phyloP scores from a whole-genome alignment of 2,329 filamentous ascomycete species.

The Claviceps digitariae region DNA sequence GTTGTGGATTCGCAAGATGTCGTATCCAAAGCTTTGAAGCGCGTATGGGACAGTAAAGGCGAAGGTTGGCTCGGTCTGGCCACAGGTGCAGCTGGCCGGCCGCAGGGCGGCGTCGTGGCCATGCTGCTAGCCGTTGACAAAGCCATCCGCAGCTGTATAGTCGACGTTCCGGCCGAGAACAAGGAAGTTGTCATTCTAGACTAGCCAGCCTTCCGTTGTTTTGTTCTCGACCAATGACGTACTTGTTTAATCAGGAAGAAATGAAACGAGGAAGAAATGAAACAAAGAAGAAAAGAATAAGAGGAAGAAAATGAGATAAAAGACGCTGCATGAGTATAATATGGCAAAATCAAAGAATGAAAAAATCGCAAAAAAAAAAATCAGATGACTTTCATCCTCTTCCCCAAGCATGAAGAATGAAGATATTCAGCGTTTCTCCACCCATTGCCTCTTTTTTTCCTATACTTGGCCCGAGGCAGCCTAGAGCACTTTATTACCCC shows the following conservation, averaged over 20 bases:
- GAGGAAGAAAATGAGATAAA: too few relatives aligned
- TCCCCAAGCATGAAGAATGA: not conserved
- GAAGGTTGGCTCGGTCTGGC: constrained; percentile 34
- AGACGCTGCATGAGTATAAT: not conserved
- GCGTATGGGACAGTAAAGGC: constrained; percentile 32
- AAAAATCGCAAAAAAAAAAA: not conserved
- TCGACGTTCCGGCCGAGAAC: not conserved
- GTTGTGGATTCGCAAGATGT: constrained; percentile 15
- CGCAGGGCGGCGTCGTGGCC: constrained; percentile 27
- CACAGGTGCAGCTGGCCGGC: constrained; percentile 31
- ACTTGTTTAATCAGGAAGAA: not conserved
- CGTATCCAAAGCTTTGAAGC: constrained; percentile 26
- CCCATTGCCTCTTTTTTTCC: not conserved
- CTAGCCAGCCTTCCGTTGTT: not conserved
- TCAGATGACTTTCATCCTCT: not conserved
- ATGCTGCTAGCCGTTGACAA: constrained; percentile 36
- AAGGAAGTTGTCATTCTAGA: constrained; percentile 8
- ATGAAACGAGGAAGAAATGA: not conserved
- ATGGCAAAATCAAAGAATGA: not conserved
- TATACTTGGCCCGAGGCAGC: not conserved
- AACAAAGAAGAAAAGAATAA: not conserved
- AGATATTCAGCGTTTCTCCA: not conserved
- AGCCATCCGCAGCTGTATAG: constrained; percentile 23
- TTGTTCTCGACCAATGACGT: not conserved
- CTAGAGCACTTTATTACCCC: not conserved